Conservation (phyloP, 2,329 filamentous ascomycete genomes). For the Arthroderma sp. region DNA sequence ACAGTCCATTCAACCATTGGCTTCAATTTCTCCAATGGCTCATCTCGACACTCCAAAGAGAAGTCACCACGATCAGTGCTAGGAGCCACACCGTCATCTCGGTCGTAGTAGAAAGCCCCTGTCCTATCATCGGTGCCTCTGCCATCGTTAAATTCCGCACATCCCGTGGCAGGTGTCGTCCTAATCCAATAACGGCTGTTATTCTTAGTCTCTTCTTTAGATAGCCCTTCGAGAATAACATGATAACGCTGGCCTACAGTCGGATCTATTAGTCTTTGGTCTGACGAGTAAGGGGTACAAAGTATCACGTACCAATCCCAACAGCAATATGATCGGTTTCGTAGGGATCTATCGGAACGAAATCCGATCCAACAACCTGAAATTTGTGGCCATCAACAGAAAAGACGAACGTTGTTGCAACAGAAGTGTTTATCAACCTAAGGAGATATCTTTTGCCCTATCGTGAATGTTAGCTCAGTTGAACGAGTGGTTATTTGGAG, state of each 20-base stretch:
- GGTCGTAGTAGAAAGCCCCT: conserved; percentile 38
- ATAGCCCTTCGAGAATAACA: conserved; percentile 21
- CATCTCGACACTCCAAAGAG: conserved; percentile 21
- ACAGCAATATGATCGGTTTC: conserved; percentile 36
- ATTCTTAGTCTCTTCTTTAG: conserved; percentile 16
- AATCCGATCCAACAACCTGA: conserved; percentile 46
- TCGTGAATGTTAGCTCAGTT: background rate
- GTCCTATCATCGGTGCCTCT: conserved; percentile 34
- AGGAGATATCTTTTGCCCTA: conserved; percentile 25
- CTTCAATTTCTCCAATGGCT: conserved; percentile 13
- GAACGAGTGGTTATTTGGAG: background rate
- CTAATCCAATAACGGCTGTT: conserved; percentile 32
- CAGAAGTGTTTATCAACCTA: conserved; percentile 31
- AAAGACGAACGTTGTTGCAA: conserved; percentile 43
- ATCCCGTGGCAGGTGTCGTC: conserved; percentile 33
- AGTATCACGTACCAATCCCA: conserved; percentile 28
- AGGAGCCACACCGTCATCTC: conserved; percentile 12
- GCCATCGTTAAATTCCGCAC: conserved; percentile 27
- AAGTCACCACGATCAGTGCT: conserved; percentile 14
- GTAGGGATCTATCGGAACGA: conserved; percentile 48
- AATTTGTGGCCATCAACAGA: conserved; percentile 43
- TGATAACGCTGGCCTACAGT: conserved; percentile 30
- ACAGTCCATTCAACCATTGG: conserved; percentile 13
- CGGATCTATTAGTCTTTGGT: background rate
- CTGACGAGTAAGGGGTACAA: too few relatives aligned